Conservation (phyloP, 2,329 filamentous ascomycete species). For the Berkeleyomyces rouxiae region DNA sequence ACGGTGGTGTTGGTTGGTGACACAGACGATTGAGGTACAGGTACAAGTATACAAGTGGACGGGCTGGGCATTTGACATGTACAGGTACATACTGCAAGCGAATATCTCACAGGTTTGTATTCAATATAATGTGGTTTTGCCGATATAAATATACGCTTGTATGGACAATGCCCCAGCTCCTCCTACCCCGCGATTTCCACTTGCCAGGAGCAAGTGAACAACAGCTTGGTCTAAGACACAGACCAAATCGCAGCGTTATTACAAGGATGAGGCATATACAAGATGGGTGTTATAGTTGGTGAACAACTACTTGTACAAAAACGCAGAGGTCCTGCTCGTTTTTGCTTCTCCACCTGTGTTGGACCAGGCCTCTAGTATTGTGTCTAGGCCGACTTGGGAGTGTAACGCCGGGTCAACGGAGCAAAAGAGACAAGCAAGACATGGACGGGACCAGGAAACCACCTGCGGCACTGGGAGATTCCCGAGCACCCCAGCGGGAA, state of each 20-base stretch:
- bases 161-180: not conserved
- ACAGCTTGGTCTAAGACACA: not conserved
- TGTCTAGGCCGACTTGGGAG: not conserved
- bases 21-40: not conserved
- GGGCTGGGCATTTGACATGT: not conserved
- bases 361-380: too few relatives aligned
- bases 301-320: too few relatives aligned
- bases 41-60: not conserved
- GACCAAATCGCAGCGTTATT: not conserved
- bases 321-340: too few relatives aligned
- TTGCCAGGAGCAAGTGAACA: not conserved
- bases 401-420: conserved; percentile 2
- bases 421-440: not conserved
- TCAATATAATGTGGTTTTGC: not conserved
- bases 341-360: too few relatives aligned
- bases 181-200: not conserved
- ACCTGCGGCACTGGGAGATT: too few relatives aligned
- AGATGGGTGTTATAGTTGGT: not conserved
- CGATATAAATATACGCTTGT: not conserved
- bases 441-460: not conserved
- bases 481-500: too few relatives aligned
- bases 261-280: not conserved
- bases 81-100: not conserved
- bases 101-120: not conserved
- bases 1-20: not conserved